A percentile compares a stretch with the other conserved stretches of the same genome.
Evolutionary conservation across 2,329 filamentous ascomycete genomes (phyloP).

Genomic region (Arthrobotrys entomopaga): DNA sequence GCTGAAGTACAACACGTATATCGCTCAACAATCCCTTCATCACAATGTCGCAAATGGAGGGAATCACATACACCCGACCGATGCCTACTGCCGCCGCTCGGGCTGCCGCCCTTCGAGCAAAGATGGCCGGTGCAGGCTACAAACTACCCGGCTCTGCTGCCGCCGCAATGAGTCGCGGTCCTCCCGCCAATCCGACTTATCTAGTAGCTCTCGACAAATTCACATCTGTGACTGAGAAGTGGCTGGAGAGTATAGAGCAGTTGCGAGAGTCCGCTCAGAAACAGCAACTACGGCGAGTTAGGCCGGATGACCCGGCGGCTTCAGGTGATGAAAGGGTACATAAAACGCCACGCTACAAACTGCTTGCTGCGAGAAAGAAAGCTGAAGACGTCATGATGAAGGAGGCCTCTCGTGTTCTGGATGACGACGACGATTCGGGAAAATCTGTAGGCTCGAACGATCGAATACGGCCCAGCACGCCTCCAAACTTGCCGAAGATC

Average conservation of each 20-base stretch:
- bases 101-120: constrained; percentile 44
- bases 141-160: constrained; percentile 28
- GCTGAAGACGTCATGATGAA: constrained; percentile 56
- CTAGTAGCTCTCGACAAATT: constrained; percentile 50
- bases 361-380: constrained; percentile 50
- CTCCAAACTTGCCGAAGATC: constrained; percentile 30
- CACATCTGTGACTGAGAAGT: constrained; percentile 35
- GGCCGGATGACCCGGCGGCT: constrained; percentile 27
- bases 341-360: constrained; percentile 54
- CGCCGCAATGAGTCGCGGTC: not conserved
- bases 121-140: constrained; percentile 41
- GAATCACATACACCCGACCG: constrained; percentile 30
- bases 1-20: not conserved
- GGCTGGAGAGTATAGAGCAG: constrained; percentile 46
- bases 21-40: not conserved
- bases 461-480: constrained; percentile 47
- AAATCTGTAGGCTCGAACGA: constrained; percentile 50
- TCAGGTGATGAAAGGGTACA: constrained; percentile 55
- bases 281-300: constrained; percentile 25
- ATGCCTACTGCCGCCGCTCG: constrained; percentile 43
- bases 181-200: constrained; percentile 24
- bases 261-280: constrained; percentile 39
- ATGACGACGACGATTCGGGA: constrained; percentile 43
- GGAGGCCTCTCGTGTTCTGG: constrained; percentile 40
- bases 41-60: constrained; percentile 36